These are phyloP conservation scores for Penicillium sp. DNA, from an alignment of 2,329 filamentous ascomycete genomes.

Conservation along the genomic window DNA sequence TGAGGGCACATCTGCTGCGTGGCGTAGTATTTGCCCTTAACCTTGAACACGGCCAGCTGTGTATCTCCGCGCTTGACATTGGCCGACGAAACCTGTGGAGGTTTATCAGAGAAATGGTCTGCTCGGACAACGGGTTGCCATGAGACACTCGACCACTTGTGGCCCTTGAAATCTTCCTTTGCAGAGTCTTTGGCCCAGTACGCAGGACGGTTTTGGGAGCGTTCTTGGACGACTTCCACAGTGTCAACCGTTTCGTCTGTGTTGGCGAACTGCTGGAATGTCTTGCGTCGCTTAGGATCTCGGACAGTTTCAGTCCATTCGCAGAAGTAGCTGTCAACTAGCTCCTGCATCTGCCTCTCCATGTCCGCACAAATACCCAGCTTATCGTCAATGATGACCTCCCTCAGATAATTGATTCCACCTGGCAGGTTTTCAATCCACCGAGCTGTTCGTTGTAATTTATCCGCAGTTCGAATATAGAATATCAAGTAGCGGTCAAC, in stretches of 20 bases:
- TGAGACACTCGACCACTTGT: constrained; percentile 59
- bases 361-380: constrained; percentile 79
- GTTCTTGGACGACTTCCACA: constrained; percentile 67
- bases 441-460: constrained; percentile 78
- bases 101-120: constrained; percentile 62
- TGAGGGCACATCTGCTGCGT: constrained; percentile 95
- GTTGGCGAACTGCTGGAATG: constrained; percentile 82
- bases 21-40: constrained; percentile 74
- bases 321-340: constrained; percentile 80
- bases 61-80: constrained; percentile 83
- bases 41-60: constrained; percentile 80
- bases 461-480: constrained; percentile 89
- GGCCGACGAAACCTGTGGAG: constrained; percentile 65
- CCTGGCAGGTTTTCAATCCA: constrained; percentile 84
- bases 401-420: constrained; percentile 74
- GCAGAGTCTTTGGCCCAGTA: constrained; percentile 69
- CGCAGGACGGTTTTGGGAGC: constrained; percentile 67
- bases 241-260: constrained; percentile 65
- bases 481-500: constrained; percentile 87
- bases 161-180: constrained; percentile 67
- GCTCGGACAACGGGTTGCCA: constrained; percentile 79
- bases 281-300: constrained; percentile 60
- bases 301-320: constrained; percentile 84
- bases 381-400: constrained; percentile 79
- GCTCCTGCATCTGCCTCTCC: constrained; percentile 80